A percentile compares a stretch with the other conserved stretches of the same genome.
phyloP scores from a whole-genome alignment of 306 rosid genomes.

The Acacia acuminata region DNA sequence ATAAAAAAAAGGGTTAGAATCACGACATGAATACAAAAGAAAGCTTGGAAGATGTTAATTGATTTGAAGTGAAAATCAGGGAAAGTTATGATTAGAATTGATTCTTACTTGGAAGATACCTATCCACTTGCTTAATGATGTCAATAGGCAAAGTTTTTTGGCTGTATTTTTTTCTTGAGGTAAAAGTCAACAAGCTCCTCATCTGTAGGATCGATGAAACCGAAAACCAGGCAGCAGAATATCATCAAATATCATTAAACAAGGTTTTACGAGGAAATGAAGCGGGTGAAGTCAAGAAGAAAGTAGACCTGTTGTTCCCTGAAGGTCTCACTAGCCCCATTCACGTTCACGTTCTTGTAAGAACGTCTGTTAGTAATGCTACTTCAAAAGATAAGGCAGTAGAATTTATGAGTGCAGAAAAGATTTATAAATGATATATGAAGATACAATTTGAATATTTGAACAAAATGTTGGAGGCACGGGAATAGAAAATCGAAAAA shows the following conservation, averaged over 20 bases:
- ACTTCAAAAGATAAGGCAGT: no score
- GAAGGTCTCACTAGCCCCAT: constrained; percentile 30
- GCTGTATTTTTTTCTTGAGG: constrained; percentile 69
- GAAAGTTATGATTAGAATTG: not conserved
- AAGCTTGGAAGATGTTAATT: not conserved
- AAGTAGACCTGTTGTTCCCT: constrained; percentile 18
- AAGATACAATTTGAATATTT: no score
- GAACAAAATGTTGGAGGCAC: no score
- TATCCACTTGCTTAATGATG: constrained; percentile 76
- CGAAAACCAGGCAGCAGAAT: constrained; percentile 76
- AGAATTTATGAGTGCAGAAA: not conserved
- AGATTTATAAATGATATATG: no score
- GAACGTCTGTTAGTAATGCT: no score
- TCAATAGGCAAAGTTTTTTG: constrained; percentile 69
- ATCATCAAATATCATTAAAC: constrained; percentile 48
- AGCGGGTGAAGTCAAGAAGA: not conserved
- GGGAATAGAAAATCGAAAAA: no score
- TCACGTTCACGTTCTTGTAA: constrained; percentile 30
- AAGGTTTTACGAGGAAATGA: constrained; percentile 11
- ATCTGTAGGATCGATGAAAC: constrained; percentile 84
- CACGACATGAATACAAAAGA: not conserved
- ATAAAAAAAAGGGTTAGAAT: not conserved
- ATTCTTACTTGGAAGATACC: constrained; percentile 86
- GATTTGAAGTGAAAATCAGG: not conserved
- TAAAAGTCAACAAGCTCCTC: constrained; percentile 83